These are phyloP conservation scores for Pyropia yezoensis DNA, from an alignment of 23 red algal species.

Conservation along the genomic window DNA sequence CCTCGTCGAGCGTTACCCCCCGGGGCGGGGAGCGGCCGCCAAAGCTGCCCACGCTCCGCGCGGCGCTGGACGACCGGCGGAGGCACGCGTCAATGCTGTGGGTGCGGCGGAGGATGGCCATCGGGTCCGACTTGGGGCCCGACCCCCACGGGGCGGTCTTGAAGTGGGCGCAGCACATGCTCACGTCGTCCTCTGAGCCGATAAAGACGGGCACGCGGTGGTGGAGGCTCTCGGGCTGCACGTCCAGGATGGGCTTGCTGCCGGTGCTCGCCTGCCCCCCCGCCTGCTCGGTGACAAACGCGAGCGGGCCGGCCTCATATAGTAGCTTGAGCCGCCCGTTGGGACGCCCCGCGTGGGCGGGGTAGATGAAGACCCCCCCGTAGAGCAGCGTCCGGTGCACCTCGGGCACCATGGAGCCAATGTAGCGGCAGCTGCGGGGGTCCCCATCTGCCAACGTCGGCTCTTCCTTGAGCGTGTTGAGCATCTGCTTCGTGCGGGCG, in stretches of 20 bases:
- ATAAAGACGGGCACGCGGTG: slow-evolving; percentile 80
- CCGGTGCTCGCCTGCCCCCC: slow-evolving; percentile 80
- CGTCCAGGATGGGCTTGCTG: slow-evolving; percentile 67
- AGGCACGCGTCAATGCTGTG: slow-evolving; percentile 50
- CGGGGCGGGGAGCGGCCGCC: too few species aligned
- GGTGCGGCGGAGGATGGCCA: slow-evolving; percentile 87
- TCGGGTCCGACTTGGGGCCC: slow-evolving; percentile 52
- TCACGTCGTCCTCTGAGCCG: slow-evolving; percentile 79
- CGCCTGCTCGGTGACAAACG: slow-evolving; percentile 77
- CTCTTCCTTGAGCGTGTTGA: slow-evolving; percentile 77
- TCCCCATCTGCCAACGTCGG: slow-evolving; percentile 47
- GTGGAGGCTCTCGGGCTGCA: slow-evolving; percentile 67
- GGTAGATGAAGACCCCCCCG: slow-evolving; percentile 97
- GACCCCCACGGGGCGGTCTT: slow-evolving; percentile 64
- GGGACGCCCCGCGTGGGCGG: slow-evolving; percentile 48
- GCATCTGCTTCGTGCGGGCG: slow-evolving; percentile 45
- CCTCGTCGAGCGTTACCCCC: too few species aligned
- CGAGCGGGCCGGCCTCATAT: slow-evolving; percentile 93
- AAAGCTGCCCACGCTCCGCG: too few species aligned
- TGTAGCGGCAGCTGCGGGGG: slow-evolving; percentile 54
- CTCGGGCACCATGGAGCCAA: slow-evolving; percentile 96
- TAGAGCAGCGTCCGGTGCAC: slow-evolving; percentile 89
- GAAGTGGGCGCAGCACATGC: slow-evolving; percentile 57
- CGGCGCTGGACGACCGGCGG: too few species aligned
- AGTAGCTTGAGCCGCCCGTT: slow-evolving; percentile 80